Conservation (phyloP, 148 eudicot genomes). For the Vaccinium macrocarpon region DNA sequence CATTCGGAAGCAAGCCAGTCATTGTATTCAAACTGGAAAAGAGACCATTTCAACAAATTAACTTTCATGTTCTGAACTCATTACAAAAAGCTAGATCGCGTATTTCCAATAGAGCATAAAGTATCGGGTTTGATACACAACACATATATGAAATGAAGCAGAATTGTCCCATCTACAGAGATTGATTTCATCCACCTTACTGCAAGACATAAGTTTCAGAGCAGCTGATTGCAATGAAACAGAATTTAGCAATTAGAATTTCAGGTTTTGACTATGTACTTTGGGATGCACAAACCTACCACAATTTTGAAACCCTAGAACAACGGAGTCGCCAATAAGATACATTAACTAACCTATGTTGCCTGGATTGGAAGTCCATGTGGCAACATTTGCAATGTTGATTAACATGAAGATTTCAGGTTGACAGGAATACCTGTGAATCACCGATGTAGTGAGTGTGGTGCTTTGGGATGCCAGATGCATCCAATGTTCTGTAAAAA, state of each 20-base stretch:
- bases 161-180: neutral
- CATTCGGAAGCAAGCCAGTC: slow-evolving; percentile 78
- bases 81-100: neutral
- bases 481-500: slow-evolving; percentile 57
- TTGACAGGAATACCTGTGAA: slow-evolving; percentile 40
- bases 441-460: slow-evolving; percentile 63
- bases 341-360: neutral
- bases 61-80: neutral
- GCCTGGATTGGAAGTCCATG: neutral
- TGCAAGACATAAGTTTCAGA: neutral
- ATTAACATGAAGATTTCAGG: neutral
- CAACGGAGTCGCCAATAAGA: neutral
- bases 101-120: neutral
- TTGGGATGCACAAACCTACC: neutral
- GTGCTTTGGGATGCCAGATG: slow-evolving; percentile 61
- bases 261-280: neutral
- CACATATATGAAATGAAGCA: neutral
- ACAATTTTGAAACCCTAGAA: neutral
- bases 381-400: neutral
- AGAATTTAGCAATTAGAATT: neutral
- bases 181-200: neutral
- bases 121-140: neutral
- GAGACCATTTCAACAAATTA: neutral
- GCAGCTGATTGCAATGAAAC: neutral
- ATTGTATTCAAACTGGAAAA: slow-evolving; percentile 65